A percentile compares a stretch with the other conserved stretches of the same genome.
Evolutionary conservation across 345 rosid species (phyloP).

Genomic region (Syzygium grande): DNA sequence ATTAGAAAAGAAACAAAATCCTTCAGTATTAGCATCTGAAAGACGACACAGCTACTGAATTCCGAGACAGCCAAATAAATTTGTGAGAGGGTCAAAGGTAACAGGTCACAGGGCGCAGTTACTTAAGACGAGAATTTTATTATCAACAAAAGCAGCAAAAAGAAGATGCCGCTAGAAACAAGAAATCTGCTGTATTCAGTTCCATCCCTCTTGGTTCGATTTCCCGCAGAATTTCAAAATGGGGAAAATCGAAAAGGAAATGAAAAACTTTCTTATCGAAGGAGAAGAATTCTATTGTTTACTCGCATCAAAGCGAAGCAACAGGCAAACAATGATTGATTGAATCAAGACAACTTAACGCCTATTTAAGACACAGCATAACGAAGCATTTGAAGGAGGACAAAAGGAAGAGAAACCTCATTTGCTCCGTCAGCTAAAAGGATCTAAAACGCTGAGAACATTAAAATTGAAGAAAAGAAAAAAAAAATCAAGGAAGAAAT

Average conservation of each 20-base stretch:
- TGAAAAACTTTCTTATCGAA: neutral
- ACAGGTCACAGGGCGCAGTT: neutral
- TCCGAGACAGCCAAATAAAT: neutral
- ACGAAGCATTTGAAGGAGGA: neutral
- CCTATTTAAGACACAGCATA: neutral
- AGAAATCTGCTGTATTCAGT: neutral
- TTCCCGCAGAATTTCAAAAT: neutral
- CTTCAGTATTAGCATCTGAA: neutral
- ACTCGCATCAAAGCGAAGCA: neutral
- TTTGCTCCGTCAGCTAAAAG: neutral
- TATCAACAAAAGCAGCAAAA: neutral
- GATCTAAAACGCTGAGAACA: conserved; percentile 6
- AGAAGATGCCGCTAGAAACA: neutral
- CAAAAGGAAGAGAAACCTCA: neutral
- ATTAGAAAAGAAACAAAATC: neutral
- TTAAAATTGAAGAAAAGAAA: neutral
- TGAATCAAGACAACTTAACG: neutral
- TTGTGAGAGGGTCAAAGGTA: neutral
- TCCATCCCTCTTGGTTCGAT: neutral
- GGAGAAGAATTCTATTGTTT: neutral
- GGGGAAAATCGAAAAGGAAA: neutral
- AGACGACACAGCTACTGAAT: neutral
- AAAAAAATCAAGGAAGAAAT: neutral
- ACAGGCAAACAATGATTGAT: neutral
- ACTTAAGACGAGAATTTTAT: neutral